Evolutionary conservation across 495 filamentous ascomycete genomes (phyloP).

Genomic region (Penicillium antarcticum): DNA sequence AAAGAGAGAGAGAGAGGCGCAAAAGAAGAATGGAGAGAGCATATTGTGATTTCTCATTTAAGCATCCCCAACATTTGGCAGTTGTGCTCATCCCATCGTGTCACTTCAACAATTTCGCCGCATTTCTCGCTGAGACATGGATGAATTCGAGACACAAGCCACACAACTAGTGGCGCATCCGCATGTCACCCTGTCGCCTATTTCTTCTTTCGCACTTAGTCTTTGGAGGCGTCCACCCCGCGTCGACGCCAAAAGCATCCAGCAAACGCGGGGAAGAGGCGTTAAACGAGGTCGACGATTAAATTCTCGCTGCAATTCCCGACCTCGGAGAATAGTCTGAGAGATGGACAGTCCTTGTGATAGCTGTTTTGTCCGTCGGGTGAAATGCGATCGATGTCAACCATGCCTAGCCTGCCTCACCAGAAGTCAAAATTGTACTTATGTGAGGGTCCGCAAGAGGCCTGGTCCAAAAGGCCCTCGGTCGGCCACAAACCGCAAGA

Average conservation of each 20-base stretch:
- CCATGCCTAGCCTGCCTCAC: slow-evolving; percentile 12
- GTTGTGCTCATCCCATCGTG: no score
- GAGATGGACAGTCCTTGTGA: slow-evolving; percentile 14
- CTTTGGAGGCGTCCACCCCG: not conserved
- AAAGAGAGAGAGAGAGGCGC: no score
- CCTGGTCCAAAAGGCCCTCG: slow-evolving; percentile 16
- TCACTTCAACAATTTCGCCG: not conserved
- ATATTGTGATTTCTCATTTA: no score
- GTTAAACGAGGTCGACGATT: slow-evolving; percentile 1
- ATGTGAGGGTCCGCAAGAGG: slow-evolving; percentile 13
- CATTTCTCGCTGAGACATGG: not conserved
- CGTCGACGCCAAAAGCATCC: slow-evolving; percentile 2
- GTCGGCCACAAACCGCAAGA: slow-evolving; percentile 9
- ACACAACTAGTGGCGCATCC: no score
- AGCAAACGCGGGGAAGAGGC: not conserved
- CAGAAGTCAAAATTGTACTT: slow-evolving; percentile 12
- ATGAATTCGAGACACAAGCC: no score
- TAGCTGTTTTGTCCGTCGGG: slow-evolving; percentile 14
- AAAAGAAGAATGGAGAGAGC: no score
- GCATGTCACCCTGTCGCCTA: no score
- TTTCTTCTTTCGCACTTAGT: no score
- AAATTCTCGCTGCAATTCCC: slow-evolving; percentile 14
- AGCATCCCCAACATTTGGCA: no score
- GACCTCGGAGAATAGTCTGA: not conserved
- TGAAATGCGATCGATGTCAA: slow-evolving; percentile 17